Evolutionary conservation across 148 eudicot genomes (phyloP).

Genomic region (Mesembryanthemum crystallinum): DNA sequence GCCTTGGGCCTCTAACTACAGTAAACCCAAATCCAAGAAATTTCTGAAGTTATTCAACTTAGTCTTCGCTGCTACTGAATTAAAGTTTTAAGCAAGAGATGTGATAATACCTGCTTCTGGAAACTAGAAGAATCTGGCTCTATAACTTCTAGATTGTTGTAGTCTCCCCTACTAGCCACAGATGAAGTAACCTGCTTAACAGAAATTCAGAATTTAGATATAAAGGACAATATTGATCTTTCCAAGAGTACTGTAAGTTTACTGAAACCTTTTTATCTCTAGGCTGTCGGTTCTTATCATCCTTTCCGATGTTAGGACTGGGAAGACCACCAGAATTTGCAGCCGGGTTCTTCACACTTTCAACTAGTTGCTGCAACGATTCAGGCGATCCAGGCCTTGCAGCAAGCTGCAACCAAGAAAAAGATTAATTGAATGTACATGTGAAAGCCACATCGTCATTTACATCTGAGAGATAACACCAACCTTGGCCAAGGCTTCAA

Average conservation of each 20-base stretch:
- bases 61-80: background rate
- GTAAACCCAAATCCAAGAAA: too few species aligned
- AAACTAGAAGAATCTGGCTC: constrained; percentile 76
- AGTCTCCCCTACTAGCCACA: constrained; percentile 62
- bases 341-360: constrained; percentile 78
- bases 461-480: constrained; percentile 11
- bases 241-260: background rate
- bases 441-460: background rate
- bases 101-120: constrained; percentile 63
- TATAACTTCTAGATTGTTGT: constrained; percentile 40
- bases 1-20: too few species aligned
- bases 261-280: constrained; percentile 68
- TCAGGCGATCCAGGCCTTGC: constrained; percentile 94
- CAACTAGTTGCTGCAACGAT: constrained; percentile 80
- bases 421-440: background rate
- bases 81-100: constrained; percentile 1
- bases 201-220: constrained; percentile 8
- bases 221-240: background rate
- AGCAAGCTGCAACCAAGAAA: constrained; percentile 56
- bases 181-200: constrained; percentile 48
- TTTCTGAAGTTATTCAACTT: background rate
- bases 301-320: constrained; percentile 48
- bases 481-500: constrained; percentile 85
- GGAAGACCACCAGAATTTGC: constrained; percentile 40
- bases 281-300: constrained; percentile 52